Evolutionary conservation across 169 alveolate genomes (phyloP).

Genomic region (Babesia sp.): DNA sequence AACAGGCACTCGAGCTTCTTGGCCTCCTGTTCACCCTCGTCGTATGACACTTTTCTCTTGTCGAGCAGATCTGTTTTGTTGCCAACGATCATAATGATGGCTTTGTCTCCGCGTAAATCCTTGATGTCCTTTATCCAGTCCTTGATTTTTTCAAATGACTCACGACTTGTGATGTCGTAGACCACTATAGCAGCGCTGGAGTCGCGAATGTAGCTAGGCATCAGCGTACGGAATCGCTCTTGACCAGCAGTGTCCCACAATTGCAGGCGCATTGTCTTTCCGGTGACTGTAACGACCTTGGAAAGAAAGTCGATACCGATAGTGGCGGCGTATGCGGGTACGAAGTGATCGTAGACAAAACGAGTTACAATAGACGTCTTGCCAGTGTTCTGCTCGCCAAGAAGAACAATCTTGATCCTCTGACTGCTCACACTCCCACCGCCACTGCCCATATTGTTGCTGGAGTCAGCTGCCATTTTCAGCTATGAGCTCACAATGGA

Average conservation of each 20-base stretch:
- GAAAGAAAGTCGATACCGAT: slow-evolving; percentile 98
- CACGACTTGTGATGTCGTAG: slow-evolving; percentile 92
- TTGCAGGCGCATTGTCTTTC: slow-evolving; percentile 93
- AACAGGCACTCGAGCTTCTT: slow-evolving; percentile 89
- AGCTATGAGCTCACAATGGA: background rate
- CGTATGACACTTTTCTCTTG: slow-evolving; percentile 87
- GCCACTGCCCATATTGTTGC: background rate
- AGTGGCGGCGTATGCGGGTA: slow-evolving; percentile 86
- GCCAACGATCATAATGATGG: slow-evolving; percentile 93
- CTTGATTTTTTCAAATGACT: slow-evolving; percentile 86
- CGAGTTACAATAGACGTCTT: slow-evolving; percentile 97
- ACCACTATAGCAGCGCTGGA: slow-evolving; percentile 95
- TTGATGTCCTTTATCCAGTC: slow-evolving; percentile 98
- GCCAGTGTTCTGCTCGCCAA: slow-evolving; percentile 92
- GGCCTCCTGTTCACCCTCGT: slow-evolving; percentile 91
- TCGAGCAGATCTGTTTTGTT: slow-evolving; percentile 96
- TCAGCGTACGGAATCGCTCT: slow-evolving; percentile 93
- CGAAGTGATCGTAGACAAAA: slow-evolving; percentile 95
- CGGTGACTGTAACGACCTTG: slow-evolving; percentile 92
- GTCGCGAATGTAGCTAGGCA: slow-evolving; percentile 96
- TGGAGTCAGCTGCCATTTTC: slow-evolving; percentile 27
- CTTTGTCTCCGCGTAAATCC: slow-evolving; percentile 93
- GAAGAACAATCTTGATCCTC: slow-evolving; percentile 64
- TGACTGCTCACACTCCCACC: slow-evolving; percentile 60
- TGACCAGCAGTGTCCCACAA: slow-evolving; percentile 99